Evolutionary conservation across 2,329 filamentous ascomycete species (phyloP), one percentile per base, ranked within the genome.

Genomic region (Pyrenophora tritici-repentis): DNA sequence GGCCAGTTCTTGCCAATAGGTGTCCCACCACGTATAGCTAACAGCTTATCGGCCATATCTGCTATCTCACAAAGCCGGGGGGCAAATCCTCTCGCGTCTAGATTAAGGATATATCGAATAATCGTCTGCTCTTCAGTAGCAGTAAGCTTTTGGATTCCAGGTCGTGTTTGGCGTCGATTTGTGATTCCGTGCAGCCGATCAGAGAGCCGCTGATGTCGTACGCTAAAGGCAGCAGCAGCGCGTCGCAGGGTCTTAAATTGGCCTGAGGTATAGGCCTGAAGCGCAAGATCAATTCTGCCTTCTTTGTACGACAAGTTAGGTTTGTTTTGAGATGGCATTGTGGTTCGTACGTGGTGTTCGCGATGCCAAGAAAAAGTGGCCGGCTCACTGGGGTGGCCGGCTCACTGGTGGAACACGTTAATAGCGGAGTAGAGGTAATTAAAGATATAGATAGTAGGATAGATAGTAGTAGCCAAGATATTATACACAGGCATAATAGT

Each of bases 11-110:
- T 55, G 36, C 57, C 49, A 38, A 59, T 36, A n/a, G 38, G 42
- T 37, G 41, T 35, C 2, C 52, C 26, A 54, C 47, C 39, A 18
- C 42, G 51, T 18, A 22, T 34, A 41, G 12, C 37, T 12, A 62
- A 39, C 16, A 61, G 44, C 51, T 58, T 61, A 56, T 61, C 34
- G n/a, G 48, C 55, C 33, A 63, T 59, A 56, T 63, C 48, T 52
- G 14, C 53, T 16, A 59, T 46, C 39, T 58, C 36, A 22, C 35
- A 51, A 14, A 56, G 39, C 33, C 14, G 12, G 40, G 40, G 47
- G 16, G 50, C 10, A 35, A 61, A 58, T 40, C 47, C 52, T 50
- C 42, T 42, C 32, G 35, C 45, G 50, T 59, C n/a, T 35, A 58
- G 52, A 20, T 61, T 20, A 38, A 63, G 47, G 8, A 60, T 58